phyloP scores from a whole-genome alignment of 768 basidiomycete genomes.

The Tremella fuciformis region DNA sequence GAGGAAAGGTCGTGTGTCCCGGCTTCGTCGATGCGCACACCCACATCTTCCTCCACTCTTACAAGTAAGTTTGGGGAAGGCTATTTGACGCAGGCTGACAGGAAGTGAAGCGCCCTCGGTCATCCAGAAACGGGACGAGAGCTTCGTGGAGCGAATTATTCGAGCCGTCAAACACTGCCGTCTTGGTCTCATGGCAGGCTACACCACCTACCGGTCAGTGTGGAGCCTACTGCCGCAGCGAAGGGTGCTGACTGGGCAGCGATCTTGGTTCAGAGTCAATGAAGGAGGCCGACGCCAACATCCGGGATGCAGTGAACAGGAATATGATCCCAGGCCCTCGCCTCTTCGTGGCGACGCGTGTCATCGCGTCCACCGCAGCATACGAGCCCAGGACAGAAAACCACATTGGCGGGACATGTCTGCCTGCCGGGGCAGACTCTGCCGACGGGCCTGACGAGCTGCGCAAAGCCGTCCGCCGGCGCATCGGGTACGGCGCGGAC shows the following conservation, averaged over 20 bases:
- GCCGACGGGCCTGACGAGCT: conserved; percentile 25
- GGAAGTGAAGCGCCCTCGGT: conserved; percentile 22
- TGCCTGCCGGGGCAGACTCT: conserved; percentile 18
- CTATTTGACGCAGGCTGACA: no score
- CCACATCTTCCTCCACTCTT: conserved; percentile 25
- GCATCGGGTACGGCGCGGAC: conserved; percentile 31
- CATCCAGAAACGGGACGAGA: conserved; percentile 26
- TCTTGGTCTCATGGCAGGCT: conserved; percentile 22
- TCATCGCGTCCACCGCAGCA: conserved; percentile 18
- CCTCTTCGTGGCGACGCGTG: conserved; percentile 25
- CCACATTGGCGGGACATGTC: conserved; percentile 15
- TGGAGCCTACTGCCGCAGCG: no score
- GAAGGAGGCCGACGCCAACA: conserved; percentile 20
- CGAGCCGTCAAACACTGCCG: conserved; percentile 27
- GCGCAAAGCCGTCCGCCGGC: conserved; percentile 16
- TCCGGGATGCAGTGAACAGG: conserved; percentile 28
- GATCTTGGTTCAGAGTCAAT: conserved; percentile 28
- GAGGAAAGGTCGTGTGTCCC: conserved; percentile 21
- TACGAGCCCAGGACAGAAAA: conserved; percentile 25
- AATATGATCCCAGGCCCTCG: conserved; percentile 29
- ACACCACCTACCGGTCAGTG: conserved; percentile 21
- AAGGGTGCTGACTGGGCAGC: neutral
- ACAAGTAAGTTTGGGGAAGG: neutral
- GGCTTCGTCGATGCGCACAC: conserved; percentile 29
- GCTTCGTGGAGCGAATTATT: conserved; percentile 23